These are phyloP conservation scores for Penstemon newberryi DNA, from an alignment of 257 asterid genomes.

Conservation along the genomic window DNA sequence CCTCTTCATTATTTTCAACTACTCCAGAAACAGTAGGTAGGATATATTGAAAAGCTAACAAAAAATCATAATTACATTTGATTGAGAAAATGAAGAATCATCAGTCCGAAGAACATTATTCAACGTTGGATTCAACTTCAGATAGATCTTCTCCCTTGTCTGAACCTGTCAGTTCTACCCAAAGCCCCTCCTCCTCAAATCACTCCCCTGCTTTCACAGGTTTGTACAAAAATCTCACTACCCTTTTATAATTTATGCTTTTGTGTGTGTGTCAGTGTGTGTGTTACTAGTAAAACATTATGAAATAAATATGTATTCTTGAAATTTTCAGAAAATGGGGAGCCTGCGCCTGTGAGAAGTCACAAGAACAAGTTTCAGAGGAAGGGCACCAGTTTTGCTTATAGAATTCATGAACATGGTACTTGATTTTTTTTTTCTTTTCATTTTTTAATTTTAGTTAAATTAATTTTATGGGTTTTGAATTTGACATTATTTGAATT, in stretches of 20 bases:
- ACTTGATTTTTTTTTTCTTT: neutral
- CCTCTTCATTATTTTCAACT: neutral
- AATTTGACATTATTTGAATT: neutral
- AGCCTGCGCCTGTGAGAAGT: slow-evolving; percentile 20
- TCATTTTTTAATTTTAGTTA: too few species aligned
- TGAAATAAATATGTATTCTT: neutral
- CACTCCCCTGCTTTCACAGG: slow-evolving; percentile 35
- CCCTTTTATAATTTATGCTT: neutral
- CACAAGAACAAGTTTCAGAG: slow-evolving; percentile 40
- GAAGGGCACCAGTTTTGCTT: slow-evolving; percentile 55
- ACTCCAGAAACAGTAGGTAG: neutral
- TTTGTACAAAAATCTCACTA: slow-evolving; percentile 16
- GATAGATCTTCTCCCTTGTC: slow-evolving; percentile 44
- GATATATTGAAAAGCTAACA: neutral
- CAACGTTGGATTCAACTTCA: slow-evolving; percentile 25
- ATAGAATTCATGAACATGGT: slow-evolving; percentile 81
- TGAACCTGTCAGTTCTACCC: slow-evolving; percentile 36
- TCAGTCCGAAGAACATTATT: slow-evolving; percentile 29
- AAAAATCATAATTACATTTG: neutral
- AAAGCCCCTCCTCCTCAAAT: slow-evolving; percentile 48
- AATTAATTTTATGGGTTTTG: neutral
- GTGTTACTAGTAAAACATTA: too few species aligned
- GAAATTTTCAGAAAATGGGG: slow-evolving; percentile 43
- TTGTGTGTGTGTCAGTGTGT: neutral
- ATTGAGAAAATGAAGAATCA: slow-evolving; percentile 29